Evolutionary conservation across 1,284 basidiomycete species (phyloP), one percentile per base, ranked within the genome.

Genomic region (Austroboletus sp.): DNA sequence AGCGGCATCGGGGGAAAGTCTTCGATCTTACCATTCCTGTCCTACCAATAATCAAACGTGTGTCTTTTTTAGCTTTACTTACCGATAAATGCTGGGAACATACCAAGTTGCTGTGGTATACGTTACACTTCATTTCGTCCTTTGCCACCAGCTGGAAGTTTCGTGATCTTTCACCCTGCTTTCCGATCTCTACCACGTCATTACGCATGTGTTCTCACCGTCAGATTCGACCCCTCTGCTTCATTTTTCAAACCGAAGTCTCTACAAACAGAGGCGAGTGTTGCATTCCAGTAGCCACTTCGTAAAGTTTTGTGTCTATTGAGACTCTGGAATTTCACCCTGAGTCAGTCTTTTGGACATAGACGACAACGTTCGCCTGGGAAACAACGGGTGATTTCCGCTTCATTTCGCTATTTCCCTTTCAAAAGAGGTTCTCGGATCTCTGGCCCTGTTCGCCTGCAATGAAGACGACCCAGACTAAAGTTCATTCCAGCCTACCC

Each of bases 111-210:
- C 23, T 25, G 23, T 25, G 23, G 23, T 27, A 45, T 6, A 23
- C 31, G 4, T 45, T 51, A 6, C 33, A 25, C 23, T 34, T 52
- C 13, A 19, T 46, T 35, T 43, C 43, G 5, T 23, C 21, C 27
- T 45, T 44, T 21, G 43, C 44, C 33, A 32, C 49, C 15, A 31
- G 25, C 17, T 42, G 13, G 42, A 34, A 15, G 30, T 23, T 16
- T 38, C 39, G 12, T 50, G 32, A 10, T 10, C 34, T 29, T 57
- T 49, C 40, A 42, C 29, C 16, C 42, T 25, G 25, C 25, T 56
- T 3, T 27, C 40, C 16, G 54, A 55, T 43, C 41, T 61, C 19
- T 61, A 64, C 37, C 36, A 57, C 26, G 45, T 60, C 12, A 31
- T 39, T 15, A 31, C 27, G 9, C 38, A 33, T 25, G 41, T 39